Evolutionary conservation across 2,329 filamentous ascomycete species (phyloP).

Genomic region (Alternaria sp.): DNA sequence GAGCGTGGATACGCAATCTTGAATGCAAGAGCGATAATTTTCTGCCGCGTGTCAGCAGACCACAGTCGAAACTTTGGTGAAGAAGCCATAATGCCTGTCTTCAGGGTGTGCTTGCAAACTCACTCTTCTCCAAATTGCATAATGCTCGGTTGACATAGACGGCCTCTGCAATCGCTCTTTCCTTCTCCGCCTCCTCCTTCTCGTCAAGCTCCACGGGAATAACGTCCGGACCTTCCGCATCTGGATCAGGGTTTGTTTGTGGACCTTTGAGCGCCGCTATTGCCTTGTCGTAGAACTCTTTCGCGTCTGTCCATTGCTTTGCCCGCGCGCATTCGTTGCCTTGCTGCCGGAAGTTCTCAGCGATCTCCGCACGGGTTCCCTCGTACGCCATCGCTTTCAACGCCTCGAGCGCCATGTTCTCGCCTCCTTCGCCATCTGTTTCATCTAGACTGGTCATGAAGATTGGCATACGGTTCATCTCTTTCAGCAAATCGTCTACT

Average conservation of each 20-base stretch:
- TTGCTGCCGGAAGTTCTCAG: conserved; percentile 83
- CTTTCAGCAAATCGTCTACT: conserved; percentile 65
- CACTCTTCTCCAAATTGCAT: conserved; percentile 83
- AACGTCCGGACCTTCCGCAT: conserved; percentile 48
- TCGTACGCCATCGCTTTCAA: conserved; percentile 91
- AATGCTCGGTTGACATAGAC: conserved; percentile 87
- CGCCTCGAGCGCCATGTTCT: conserved; percentile 84
- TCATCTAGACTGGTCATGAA: conserved; percentile 93
- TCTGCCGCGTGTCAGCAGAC: conserved; percentile 50
- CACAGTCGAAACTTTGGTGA: background rate
- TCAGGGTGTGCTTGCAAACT: conserved; percentile 16
- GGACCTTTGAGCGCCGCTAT: conserved; percentile 72
- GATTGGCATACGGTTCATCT: conserved; percentile 76
- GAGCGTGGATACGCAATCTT: conserved; percentile 82
- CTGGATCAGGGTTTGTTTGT: conserved; percentile 50
- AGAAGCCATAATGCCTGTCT: background rate
- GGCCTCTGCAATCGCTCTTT: conserved; percentile 72
- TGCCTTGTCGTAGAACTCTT: conserved; percentile 92
- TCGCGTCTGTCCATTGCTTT: conserved; percentile 79
- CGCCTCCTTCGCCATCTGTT: conserved; percentile 65
- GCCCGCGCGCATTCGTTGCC: conserved; percentile 86
- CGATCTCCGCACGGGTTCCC: conserved; percentile 84
- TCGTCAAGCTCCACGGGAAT: conserved; percentile 61
- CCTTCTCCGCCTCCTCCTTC: conserved; percentile 65
- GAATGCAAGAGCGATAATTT: conserved; percentile 86